Conservation (phyloP, 2,329 filamentous ascomycete genomes). For the Boeremia lycopersici region DNA sequence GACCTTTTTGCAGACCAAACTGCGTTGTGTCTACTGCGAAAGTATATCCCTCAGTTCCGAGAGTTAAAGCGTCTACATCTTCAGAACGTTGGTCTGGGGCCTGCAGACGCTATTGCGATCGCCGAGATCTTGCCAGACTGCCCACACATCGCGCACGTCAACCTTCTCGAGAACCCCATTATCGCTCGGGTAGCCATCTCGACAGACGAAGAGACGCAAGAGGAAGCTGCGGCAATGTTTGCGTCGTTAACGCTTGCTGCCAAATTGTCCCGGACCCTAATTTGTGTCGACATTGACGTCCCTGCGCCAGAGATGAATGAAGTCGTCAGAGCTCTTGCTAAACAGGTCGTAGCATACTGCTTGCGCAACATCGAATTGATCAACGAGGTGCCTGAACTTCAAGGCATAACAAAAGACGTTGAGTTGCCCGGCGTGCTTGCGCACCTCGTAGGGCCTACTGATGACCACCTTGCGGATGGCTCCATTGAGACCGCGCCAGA, state of each 20-base stretch:
- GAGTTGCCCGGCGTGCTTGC: slow-evolving; percentile 82
- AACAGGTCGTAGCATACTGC: slow-evolving; percentile 93
- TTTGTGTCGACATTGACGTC: slow-evolving; percentile 91
- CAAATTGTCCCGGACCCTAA: slow-evolving; percentile 79
- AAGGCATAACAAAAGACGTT: slow-evolving; percentile 57
- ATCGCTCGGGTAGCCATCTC: slow-evolving; percentile 74
- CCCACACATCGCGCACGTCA: slow-evolving; percentile 80
- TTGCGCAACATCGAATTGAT: slow-evolving; percentile 86
- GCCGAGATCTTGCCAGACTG: slow-evolving; percentile 90
- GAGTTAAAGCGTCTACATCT: slow-evolving; percentile 85
- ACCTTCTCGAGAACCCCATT: slow-evolving; percentile 79
- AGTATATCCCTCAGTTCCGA: slow-evolving; percentile 81
- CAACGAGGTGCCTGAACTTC: slow-evolving; percentile 67
- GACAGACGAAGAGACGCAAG: slow-evolving; percentile 78
- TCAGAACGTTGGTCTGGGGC: slow-evolving; percentile 78
- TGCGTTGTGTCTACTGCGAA: slow-evolving; percentile 75
- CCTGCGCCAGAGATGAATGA: slow-evolving; percentile 83
- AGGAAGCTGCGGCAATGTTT: slow-evolving; percentile 93
- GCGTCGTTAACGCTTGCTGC: slow-evolving; percentile 89
- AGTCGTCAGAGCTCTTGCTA: slow-evolving; percentile 87
- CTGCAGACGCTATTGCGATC: slow-evolving; percentile 88
- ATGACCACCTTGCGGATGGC: slow-evolving; percentile 59
- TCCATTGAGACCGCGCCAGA: slow-evolving; percentile 76
- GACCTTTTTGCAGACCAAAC: slow-evolving; percentile 79
- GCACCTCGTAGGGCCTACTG: slow-evolving; percentile 79